Evolutionary conservation across 2,329 filamentous ascomycete genomes (phyloP).

Genomic region (Lecanicillium sp.): DNA sequence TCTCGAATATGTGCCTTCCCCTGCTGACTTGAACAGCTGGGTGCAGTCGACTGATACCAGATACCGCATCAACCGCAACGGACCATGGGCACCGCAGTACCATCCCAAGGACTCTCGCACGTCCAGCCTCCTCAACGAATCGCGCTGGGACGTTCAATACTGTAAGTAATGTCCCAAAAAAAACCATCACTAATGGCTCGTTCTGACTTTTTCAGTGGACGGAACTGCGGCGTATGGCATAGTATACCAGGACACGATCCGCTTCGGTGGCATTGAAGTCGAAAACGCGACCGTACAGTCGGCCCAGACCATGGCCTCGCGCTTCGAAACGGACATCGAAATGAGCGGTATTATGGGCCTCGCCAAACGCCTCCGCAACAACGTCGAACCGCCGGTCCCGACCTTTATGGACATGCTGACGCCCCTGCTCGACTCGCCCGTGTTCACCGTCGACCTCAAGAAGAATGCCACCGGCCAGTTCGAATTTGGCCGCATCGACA

Average conservation of each 20-base stretch:
- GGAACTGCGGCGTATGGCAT: slow-evolving; percentile 39
- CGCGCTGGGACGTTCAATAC: slow-evolving; percentile 45
- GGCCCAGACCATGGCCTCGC: slow-evolving; percentile 36
- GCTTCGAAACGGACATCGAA: slow-evolving; percentile 35
- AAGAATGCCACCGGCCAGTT: slow-evolving; percentile 43
- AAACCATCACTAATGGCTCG: no score
- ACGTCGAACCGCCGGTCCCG: slow-evolving; percentile 36
- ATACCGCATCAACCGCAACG: slow-evolving; percentile 28
- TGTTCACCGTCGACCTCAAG: slow-evolving; percentile 46
- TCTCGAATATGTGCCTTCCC: not conserved
- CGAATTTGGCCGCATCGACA: slow-evolving; percentile 45
- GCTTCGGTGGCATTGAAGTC: slow-evolving; percentile 39
- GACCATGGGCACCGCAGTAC: slow-evolving; percentile 36
- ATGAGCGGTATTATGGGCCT: slow-evolving; percentile 49
- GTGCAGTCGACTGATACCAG: slow-evolving; percentile 45
- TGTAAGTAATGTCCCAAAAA: slow-evolving; percentile 32
- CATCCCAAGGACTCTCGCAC: slow-evolving; percentile 40
- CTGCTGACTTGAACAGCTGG: slow-evolving; percentile 36
- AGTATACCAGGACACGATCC: slow-evolving; percentile 45
- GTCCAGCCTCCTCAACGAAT: slow-evolving; percentile 33
- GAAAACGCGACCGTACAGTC: slow-evolving; percentile 43
- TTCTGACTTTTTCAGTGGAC: slow-evolving; percentile 29
- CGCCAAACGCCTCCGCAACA: slow-evolving; percentile 40
- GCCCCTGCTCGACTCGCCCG: slow-evolving; percentile 31
- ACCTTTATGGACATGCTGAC: slow-evolving; percentile 41